A percentile compares a stretch with the other conserved stretches of the same genome.
phyloP scores from a whole-genome alignment of 176 grass and related monocot species.

The Musa schizocarpa region DNA sequence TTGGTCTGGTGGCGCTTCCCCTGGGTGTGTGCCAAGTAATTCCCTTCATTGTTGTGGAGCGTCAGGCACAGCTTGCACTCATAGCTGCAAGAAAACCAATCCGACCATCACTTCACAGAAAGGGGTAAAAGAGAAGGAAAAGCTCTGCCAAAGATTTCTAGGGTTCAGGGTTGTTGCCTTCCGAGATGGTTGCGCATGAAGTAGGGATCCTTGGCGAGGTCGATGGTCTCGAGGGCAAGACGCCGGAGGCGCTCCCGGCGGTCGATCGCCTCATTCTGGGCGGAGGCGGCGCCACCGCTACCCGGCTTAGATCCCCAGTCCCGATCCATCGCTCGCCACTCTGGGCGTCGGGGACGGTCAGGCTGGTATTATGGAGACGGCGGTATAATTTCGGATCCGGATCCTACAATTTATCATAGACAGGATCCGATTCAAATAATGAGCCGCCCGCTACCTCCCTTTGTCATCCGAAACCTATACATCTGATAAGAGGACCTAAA shows the following conservation, averaged over 20 bases:
- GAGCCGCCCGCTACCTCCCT: no score
- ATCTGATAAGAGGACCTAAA: no score
- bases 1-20: slow-evolving; percentile 98
- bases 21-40: slow-evolving; percentile 93
- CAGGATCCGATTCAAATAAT: no score
- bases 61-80: slow-evolving; percentile 94
- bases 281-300: slow-evolving; percentile 77
- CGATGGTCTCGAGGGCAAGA: slow-evolving; percentile 92
- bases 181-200: slow-evolving; percentile 99
- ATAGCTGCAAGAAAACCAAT: slow-evolving; percentile 39
- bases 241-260: slow-evolving; percentile 89
- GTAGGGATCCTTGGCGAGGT: slow-evolving; percentile 98
- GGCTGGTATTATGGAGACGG: no score
- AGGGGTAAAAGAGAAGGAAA: slow-evolving; percentile 2
- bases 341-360: no score
- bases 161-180: slow-evolving; percentile 34
- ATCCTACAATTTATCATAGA: no score
- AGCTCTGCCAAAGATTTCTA: slow-evolving; percentile 16
- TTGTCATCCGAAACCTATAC: no score
- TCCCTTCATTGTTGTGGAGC: slow-evolving; percentile 97
- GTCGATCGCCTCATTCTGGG: slow-evolving; percentile 96
- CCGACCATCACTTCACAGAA: slow-evolving; percentile 7
- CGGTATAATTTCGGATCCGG: no score
- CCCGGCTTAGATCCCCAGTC: slow-evolving; percentile 95
- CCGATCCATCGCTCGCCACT: slow-evolving; percentile 45